Conservation (phyloP, 1,284 basidiomycete species). For the Ceratobasidium sp. region DNA sequence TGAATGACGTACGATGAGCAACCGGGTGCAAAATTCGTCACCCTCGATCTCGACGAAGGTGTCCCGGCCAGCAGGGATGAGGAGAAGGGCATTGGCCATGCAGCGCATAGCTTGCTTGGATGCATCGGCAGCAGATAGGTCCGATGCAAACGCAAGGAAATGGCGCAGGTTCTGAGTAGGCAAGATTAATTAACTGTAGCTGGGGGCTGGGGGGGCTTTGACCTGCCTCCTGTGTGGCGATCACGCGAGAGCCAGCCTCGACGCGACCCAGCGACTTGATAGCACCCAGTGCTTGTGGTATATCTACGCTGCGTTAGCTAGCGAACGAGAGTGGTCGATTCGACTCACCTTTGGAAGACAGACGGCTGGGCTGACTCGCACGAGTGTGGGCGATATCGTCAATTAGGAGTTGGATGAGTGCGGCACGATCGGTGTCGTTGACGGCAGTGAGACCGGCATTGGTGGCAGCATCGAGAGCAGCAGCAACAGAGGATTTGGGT, state of each 20-base stretch:
- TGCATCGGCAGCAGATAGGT: slow-evolving; percentile 48
- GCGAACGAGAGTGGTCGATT: not conserved
- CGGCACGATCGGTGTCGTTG: slow-evolving; percentile 25
- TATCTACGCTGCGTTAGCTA: slow-evolving; percentile 61
- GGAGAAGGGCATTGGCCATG: slow-evolving; percentile 79
- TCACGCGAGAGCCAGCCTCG: slow-evolving; percentile 73
- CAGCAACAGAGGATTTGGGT: slow-evolving; percentile 26
- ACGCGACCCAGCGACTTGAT: slow-evolving; percentile 83
- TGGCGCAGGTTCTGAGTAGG: slow-evolving; percentile 59
- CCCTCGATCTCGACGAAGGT: slow-evolving; percentile 72
- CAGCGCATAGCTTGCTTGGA: slow-evolving; percentile 74
- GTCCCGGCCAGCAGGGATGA: slow-evolving; percentile 72
- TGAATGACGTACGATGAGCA: slow-evolving; percentile 69
- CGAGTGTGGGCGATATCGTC: slow-evolving; percentile 31
- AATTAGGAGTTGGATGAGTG: slow-evolving; percentile 23
- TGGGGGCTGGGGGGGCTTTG: slow-evolving; percentile 55
- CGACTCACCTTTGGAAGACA: slow-evolving; percentile 15
- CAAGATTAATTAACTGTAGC: slow-evolving; percentile 53
- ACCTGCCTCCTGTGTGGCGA: slow-evolving; percentile 70
- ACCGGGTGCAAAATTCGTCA: slow-evolving; percentile 67
- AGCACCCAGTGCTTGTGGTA: slow-evolving; percentile 73
- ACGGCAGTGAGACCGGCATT: slow-evolving; percentile 41
- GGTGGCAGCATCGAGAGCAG: slow-evolving; percentile 45
- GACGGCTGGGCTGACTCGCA: slow-evolving; percentile 11
- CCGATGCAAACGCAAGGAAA: slow-evolving; percentile 47